Evolutionary conservation across 2,329 filamentous ascomycete genomes (phyloP), one percentile per base, ranked within the genome.

Genomic region (Epichloe coenophiala): DNA sequence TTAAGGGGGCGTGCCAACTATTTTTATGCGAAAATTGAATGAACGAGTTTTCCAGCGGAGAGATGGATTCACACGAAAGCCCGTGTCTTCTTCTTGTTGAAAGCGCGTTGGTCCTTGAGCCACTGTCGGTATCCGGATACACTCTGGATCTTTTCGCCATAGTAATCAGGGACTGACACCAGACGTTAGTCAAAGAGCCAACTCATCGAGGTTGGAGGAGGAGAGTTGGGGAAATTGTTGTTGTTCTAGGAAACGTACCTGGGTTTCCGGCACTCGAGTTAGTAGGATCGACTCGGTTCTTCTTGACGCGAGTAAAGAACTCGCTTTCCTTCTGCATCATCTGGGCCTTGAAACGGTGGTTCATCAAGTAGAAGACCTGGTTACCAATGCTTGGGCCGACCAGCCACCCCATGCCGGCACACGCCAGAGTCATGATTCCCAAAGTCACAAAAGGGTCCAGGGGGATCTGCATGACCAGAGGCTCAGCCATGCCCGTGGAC

Each of bases 131-230:
- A 98, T 45, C 88, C 90, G 49, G 83, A 77, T 21, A 97, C 88
- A 61, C 89, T 95, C 48, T 86, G 87, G 60, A 98, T 95, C 77
- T 96, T 97, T 73, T 98, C 93, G 60, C 93, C 93, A 63, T 98
- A 98, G 70, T 95, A 98, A 66, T 98, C 93, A 42, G 91, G 90
- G 1, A 95, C 87, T 77, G 49, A 49, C 3, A 45, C 7, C n/a
- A 33, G 5, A 23, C 4, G 49, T 64, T 53, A 65, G 59, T 17
- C 45, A n/a, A 21, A 23, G 15, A 35, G 13, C 4, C n/a, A 23
- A 23, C 3, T 11, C 27, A 40, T 37, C 27, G 27, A 31, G 27
- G 3, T 31, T 11, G 27, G 27, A n/a, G 33, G 45, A 45, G 4
- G 17, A 33, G n/a, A 31, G 12, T 7, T 15, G 17, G 17, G 17